A percentile compares a stretch with the other conserved stretches of the same genome.
These are phyloP conservation scores for Colletotrichum gigasporum DNA, from an alignment of 2,329 filamentous ascomycete genomes.

Conservation along the genomic window DNA sequence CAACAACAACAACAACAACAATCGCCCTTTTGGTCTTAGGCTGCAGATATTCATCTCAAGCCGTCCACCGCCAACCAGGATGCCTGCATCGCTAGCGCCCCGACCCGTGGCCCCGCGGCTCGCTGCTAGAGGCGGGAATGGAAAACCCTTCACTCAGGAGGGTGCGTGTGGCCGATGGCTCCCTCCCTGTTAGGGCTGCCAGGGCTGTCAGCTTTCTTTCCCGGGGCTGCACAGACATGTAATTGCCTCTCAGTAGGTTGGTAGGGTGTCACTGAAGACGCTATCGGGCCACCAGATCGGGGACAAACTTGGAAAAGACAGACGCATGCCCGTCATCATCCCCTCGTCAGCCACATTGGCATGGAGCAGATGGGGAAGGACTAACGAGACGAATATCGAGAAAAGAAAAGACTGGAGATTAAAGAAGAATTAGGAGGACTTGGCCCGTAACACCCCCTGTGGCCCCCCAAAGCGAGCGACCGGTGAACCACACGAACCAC, in stretches of 20 bases:
- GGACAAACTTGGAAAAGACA: neutral
- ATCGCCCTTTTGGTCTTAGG: neutral
- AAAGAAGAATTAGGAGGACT: neutral
- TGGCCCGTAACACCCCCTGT: neutral
- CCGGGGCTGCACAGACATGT: neutral
- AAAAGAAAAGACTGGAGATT: neutral
- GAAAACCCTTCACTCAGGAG: slow-evolving; percentile 13
- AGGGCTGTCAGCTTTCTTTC: neutral
- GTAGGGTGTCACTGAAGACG: slow-evolving; percentile 3
- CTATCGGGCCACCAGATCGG: slow-evolving; percentile 3
- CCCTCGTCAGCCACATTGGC: neutral
- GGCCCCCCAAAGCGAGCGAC: no score
- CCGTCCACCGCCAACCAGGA: neutral
- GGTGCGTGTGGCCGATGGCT: slow-evolving; percentile 2
- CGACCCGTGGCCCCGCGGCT: slow-evolving; percentile 10
- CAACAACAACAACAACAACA: no score
- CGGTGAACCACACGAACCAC: neutral
- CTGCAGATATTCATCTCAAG: slow-evolving; percentile 19
- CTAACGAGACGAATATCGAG: neutral
- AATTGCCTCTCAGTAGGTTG: no score
- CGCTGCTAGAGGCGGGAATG: neutral
- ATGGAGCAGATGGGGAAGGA: neutral
- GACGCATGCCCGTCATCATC: neutral
- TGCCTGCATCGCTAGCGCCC: slow-evolving; percentile 3
- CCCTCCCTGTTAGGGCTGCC: neutral